Evolutionary conservation across 495 filamentous ascomycete genomes (phyloP).

Genomic region (Sporormia fimetaria): DNA sequence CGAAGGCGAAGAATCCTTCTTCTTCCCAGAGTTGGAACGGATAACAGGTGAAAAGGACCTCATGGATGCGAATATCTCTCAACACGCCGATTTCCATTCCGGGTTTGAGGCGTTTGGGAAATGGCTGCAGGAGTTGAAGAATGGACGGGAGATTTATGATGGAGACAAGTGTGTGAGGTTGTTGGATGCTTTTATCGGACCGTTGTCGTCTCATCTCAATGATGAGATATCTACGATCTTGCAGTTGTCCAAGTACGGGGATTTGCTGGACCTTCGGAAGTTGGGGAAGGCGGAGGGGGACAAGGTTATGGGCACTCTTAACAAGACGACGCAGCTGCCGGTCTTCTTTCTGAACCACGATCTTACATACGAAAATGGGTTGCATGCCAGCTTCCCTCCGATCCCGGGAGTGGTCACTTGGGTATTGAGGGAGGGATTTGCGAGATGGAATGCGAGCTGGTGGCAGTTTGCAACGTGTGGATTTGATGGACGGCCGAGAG

Average conservation of each 20-base stretch:
- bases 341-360: constrained; percentile 19
- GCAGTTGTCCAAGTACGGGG: constrained; percentile 5
- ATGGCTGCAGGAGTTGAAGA: constrained; percentile 2
- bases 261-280: constrained; percentile 5
- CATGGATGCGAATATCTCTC: constrained; percentile 31
- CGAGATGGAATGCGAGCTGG: constrained; percentile 10
- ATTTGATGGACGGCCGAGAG: constrained; percentile 12
- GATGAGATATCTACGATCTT: constrained; percentile 17
- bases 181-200: constrained; percentile 15
- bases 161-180: constrained; percentile 1
- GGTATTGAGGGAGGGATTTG: constrained; percentile 3
- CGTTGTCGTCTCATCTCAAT: constrained; percentile 8
- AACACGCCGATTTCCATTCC: constrained; percentile 10
- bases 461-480: constrained; percentile 19
- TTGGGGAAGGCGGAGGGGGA: constrained; percentile 11
- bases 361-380: constrained; percentile 11
- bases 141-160: background rate
- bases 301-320: constrained; percentile 8
- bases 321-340: constrained; percentile 18
- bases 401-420: constrained; percentile 2
- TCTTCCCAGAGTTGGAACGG: constrained; percentile 38
- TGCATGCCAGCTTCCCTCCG: constrained; percentile 17
- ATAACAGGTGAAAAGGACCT: constrained; percentile 32
- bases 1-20: constrained; percentile 33
- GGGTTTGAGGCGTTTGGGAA: constrained; percentile 10